phyloP scores from a whole-genome alignment of 306 rosid genomes.

The Castanea mollissima region DNA sequence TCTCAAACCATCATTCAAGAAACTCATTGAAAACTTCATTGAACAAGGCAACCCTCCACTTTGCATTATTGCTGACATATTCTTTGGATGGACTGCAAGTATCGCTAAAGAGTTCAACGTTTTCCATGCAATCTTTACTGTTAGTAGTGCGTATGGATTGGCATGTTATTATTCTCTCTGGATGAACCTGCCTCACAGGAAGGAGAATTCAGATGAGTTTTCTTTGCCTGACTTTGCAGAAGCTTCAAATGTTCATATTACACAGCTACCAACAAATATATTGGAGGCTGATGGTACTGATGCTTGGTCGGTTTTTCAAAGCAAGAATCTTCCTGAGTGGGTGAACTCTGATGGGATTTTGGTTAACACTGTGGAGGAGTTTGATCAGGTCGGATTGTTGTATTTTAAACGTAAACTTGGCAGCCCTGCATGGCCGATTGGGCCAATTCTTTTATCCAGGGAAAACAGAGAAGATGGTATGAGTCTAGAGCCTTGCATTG shows the following conservation, averaged over 20 bases:
- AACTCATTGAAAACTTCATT: constrained; percentile 24
- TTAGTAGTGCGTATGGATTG: constrained; percentile 42
- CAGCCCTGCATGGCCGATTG: constrained; percentile 48
- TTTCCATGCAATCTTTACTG: constrained; percentile 51
- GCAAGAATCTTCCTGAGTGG: constrained; percentile 39
- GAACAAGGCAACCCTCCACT: constrained; percentile 17
- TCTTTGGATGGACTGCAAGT: constrained; percentile 64
- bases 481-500: constrained; percentile 13
- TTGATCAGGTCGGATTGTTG: constrained; percentile 45
- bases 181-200: constrained; percentile 56
- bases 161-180: constrained; percentile 71
- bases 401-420: constrained; percentile 36
- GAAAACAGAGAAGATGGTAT: constrained; percentile 40
- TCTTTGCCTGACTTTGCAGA: constrained; percentile 54
- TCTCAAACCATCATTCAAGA: constrained; percentile 29
- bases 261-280: constrained; percentile 45
- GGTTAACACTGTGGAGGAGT: constrained; percentile 46
- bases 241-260: constrained; percentile 39
- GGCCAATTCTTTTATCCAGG: constrained; percentile 42
- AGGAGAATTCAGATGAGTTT: constrained; percentile 21
- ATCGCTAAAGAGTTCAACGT: constrained; percentile 47
- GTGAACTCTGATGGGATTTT: constrained; percentile 47
- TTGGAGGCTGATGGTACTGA: constrained; percentile 50
- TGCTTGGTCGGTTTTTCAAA: constrained; percentile 41
- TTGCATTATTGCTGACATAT: constrained; percentile 53